Conservation (phyloP, 768 basidiomycete species). For the Lentinula sp. region DNA sequence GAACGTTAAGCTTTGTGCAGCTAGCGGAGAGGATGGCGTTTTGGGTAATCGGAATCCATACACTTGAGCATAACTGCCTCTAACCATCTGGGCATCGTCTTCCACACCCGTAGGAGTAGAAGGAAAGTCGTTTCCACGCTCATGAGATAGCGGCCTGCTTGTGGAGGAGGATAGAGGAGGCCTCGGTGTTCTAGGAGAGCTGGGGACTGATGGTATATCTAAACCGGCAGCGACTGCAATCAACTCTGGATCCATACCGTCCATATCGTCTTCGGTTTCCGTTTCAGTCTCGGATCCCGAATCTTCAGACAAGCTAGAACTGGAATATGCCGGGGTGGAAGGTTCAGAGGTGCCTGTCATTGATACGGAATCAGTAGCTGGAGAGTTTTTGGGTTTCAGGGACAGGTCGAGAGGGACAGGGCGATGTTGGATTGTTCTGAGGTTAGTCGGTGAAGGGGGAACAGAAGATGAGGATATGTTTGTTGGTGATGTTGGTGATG, state of each 20-base stretch:
- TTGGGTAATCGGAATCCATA: constrained; percentile 5
- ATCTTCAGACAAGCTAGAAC: background rate
- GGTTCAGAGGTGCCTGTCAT: background rate
- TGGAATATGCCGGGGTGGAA: constrained; percentile 1
- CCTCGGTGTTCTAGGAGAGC: constrained; percentile 3
- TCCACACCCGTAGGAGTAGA: background rate
- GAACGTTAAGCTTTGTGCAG: background rate
- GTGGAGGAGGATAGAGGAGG: background rate
- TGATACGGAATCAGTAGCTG: background rate
- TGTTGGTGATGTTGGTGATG: background rate
- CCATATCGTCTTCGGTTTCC: constrained; percentile 3
- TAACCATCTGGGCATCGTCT: background rate
- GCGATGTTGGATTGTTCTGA: background rate
- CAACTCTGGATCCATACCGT: constrained; percentile 3
- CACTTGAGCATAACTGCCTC: constrained; percentile 3
- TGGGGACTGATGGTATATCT: background rate
- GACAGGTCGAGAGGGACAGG: constrained; percentile 2
- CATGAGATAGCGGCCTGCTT: background rate
- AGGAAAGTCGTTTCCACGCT: background rate
- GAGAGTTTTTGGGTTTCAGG: background rate
- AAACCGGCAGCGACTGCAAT: constrained; percentile 3
- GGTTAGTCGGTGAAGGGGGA: background rate
- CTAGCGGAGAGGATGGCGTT: background rate
- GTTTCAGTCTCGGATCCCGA: background rate
- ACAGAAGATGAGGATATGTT: background rate